Evolutionary conservation across 1,139 yeast genomes (phyloP), one percentile per base, ranked within the genome.

Genomic region (Blastobotrys raffinosifermentans): DNA sequence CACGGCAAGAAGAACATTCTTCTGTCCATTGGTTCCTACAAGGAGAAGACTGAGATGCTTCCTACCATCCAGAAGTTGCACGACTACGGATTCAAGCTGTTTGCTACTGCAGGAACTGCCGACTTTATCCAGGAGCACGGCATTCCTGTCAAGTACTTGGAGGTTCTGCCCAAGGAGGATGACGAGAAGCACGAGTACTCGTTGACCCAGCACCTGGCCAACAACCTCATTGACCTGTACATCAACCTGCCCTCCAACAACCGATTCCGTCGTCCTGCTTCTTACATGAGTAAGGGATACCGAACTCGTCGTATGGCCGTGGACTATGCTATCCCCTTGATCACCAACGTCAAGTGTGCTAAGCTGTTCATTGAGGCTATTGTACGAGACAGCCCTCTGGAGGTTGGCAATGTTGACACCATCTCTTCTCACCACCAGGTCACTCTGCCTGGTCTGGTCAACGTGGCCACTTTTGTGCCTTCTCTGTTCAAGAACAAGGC

Each of bases 301-400:
- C 81, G 79, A 66, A 85, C 97, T 39, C 94, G 99, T 74, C 93
- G 99, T 73, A 84, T 93, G 97, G 98, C 99, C 51, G 97, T 93
- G 50, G 99, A 93, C 66, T 93, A 85, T 62, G 89, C 96, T 38
- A 85, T 93, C 60, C 99, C 99, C 37, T 74, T 93, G 63, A 96
- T 93, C 37, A 91, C 99, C 50, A 93, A 93, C 60, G 98, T 91
- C 52, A 93, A 93, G 69, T 80, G 91, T 70, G 99, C 99, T 48
- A 93, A 93, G 68, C 72, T 93, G 52, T 73, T 93, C 65, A 81
- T 91, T 51, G 97, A 91, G 67, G 98, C 98, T 13, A 67, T 93
- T 53, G 74, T 94, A 16, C 73, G 94, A 68, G 60, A 67, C 43
- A 67, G 71, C 53, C 51, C 73, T 13, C 68, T 87, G 54, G 85